Evolutionary conservation across 73 alveolate species (phyloP), one percentile per base, ranked within the genome.

Genomic region (Paramecium biaurelia): DNA sequence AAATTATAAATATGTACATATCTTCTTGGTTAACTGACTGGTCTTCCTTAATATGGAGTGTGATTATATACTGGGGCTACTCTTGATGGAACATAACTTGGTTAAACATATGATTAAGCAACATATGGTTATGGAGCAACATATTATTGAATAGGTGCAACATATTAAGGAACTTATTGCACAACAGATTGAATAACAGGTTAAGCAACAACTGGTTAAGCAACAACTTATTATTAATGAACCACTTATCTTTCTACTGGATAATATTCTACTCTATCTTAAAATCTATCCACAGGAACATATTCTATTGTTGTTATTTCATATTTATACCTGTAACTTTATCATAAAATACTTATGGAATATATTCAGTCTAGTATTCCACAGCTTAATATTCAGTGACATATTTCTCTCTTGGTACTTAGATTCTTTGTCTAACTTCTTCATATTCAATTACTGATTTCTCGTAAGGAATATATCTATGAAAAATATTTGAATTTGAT

Each of bases 231-330:
- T 63, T 63, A 63, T 63, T 63, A 63, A 10, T 63, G 84, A 6
- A 89, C 94, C 12, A 89, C 88, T 70, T 89, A 34, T 82, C 87
- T 89, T 43, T 89, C 92, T 47, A 89, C 79, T 68, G 94, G 92
- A 45, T 89, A 82, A 34, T 89, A 89, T 89, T 89, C 94, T 41
- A 89, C 94, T 72, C 94, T 89, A 57, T 89, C 94, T 89, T 89
- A 15, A 45, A 15, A 57, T 70, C 94, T 89, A 32, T 89, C 94
- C 1, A 57, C 76, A 53, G 94, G 94, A 23, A 89, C 79, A 84
- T 89, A 89, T 53, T 89, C 94, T 70, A 89, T 12, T 21, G n/a
- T 41, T 74, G 10, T 23, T 30, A 63, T 63, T 18, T 63, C 15
- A 63, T 63, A 23, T 23, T 28, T 35, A 7, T 72, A 72, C 86